These are phyloP conservation scores for Clonostachys rosea DNA, from an alignment of 2,329 filamentous ascomycete genomes.

Conservation along the genomic window DNA sequence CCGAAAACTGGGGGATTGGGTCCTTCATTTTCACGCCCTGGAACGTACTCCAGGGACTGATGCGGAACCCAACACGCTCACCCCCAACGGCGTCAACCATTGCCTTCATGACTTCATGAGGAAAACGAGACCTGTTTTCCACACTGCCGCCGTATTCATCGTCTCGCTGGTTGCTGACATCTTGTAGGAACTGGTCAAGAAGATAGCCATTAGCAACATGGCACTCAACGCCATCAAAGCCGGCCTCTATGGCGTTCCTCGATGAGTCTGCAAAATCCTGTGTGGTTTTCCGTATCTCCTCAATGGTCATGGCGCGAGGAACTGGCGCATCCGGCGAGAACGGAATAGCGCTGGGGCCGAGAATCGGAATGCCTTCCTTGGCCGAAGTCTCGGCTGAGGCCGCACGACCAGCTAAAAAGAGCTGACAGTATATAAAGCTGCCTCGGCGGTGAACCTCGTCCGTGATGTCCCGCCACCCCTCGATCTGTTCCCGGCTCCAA, in stretches of 20 bases:
- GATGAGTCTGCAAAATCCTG: constrained; percentile 48
- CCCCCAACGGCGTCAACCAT: constrained; percentile 37
- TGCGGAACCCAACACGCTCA: constrained; percentile 48
- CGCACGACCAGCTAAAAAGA: constrained; percentile 57
- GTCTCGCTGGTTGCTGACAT: constrained; percentile 42
- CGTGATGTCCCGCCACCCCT: constrained; percentile 56
- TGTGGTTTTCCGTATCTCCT: constrained; percentile 60
- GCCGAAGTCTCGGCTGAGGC: constrained; percentile 23
- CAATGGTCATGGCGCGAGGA: constrained; percentile 58
- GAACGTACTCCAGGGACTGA: constrained; percentile 57
- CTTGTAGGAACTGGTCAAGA: constrained; percentile 48
- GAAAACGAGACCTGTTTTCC: constrained; percentile 36
- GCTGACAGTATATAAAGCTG: constrained; percentile 55
- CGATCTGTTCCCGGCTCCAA: constrained; percentile 49
- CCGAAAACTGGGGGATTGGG: constrained; percentile 57
- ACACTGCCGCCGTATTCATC: constrained; percentile 52
- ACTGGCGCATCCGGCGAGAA: constrained; percentile 40
- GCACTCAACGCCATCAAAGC: constrained; percentile 38
- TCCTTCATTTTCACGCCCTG: constrained; percentile 61
- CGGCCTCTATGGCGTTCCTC: constrained; percentile 48
- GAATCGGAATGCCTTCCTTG: constrained; percentile 17
- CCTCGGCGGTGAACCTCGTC: constrained; percentile 60
- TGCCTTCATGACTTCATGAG: constrained; percentile 37
- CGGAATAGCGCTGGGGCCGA: constrained; percentile 17
- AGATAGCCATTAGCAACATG: constrained; percentile 54